These are phyloP conservation scores for Yamadazyma atlantica DNA, from an alignment of 1,139 yeast genomes.

Conservation along the genomic window DNA sequence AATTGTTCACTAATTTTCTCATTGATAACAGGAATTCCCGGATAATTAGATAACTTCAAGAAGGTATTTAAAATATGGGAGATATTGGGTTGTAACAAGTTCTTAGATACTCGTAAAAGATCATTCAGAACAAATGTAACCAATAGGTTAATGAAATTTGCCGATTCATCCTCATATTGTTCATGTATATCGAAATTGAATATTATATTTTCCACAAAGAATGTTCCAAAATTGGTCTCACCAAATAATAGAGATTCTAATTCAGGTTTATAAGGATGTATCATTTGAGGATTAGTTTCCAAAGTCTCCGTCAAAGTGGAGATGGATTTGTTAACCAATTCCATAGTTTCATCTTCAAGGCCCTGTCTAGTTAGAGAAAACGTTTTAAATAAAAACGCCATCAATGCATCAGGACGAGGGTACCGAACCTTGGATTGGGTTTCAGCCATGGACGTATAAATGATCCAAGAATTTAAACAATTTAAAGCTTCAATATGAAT, in stretches of 20 bases:
- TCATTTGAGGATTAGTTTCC: conserved; percentile 46
- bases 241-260: conserved; percentile 40
- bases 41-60: conserved; percentile 56
- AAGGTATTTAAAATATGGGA: conserved; percentile 49
- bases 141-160: conserved; percentile 50
- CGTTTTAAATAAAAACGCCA: conserved; percentile 21
- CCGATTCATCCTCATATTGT: conserved; percentile 44
- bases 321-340: conserved; percentile 28
- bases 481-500: conserved; percentile 26
- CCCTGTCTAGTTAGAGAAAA: conserved; percentile 14
- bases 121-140: conserved; percentile 54
- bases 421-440: conserved; percentile 36
- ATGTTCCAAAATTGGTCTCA: conserved; percentile 36
- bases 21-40: conserved; percentile 62
- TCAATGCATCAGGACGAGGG: conserved; percentile 15
- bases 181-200: conserved; percentile 21
- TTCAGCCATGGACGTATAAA: conserved; percentile 35
- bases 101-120: conserved; percentile 47
- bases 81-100: conserved; percentile 38
- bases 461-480: conserved; percentile 35
- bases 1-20: conserved; percentile 69
- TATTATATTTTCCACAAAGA: conserved; percentile 26
- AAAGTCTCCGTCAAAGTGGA: conserved; percentile 43
- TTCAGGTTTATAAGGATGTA: conserved; percentile 19
- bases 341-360: conserved; percentile 17